Evolutionary conservation across 768 basidiomycete genomes (phyloP).

Genomic region (Cytidiella melzeri): DNA sequence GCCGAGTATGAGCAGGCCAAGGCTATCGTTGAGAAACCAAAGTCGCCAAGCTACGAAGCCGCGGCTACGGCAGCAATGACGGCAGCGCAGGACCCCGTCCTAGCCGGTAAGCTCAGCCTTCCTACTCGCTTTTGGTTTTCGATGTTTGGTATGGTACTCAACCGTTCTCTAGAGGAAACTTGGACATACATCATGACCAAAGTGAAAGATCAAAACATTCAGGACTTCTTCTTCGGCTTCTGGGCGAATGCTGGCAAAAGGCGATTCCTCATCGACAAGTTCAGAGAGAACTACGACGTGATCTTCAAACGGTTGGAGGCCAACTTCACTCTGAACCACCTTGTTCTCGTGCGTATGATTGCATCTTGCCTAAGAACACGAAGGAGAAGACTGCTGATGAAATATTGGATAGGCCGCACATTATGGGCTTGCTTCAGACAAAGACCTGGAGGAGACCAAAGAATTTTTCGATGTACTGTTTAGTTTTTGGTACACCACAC

Average conservation of each 20-base stretch:
- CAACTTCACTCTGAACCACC: conserved; percentile 50
- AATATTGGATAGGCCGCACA: conserved; percentile 31
- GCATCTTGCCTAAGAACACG: neutral
- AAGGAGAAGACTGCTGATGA: conserved; percentile 1
- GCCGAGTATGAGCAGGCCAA: conserved; percentile 71
- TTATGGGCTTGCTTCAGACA: conserved; percentile 51
- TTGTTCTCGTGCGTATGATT: conserved; percentile 60
- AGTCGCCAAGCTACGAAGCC: conserved; percentile 66
- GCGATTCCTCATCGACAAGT: conserved; percentile 32
- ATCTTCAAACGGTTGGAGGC: conserved; percentile 65
- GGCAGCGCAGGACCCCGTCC: conserved; percentile 28
- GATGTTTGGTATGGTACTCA: neutral
- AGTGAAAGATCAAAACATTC: conserved; percentile 26
- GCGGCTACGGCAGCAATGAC: conserved; percentile 55
- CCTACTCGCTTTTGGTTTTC: too few species aligned
- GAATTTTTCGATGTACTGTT: conserved; percentile 69
- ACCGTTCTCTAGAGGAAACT: conserved; percentile 24
- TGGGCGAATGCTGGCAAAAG: conserved; percentile 31
- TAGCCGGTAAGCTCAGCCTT: conserved; percentile 20
- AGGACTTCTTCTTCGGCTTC: conserved; percentile 31
- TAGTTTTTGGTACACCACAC: conserved; percentile 5
- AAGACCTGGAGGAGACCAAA: conserved; percentile 56
- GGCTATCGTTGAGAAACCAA: conserved; percentile 62
- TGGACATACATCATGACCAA: conserved; percentile 33
- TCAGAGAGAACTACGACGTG: conserved; percentile 36